Conservation (phyloP, 1,284 basidiomycete species). For the Ceratobasidium sp. region DNA sequence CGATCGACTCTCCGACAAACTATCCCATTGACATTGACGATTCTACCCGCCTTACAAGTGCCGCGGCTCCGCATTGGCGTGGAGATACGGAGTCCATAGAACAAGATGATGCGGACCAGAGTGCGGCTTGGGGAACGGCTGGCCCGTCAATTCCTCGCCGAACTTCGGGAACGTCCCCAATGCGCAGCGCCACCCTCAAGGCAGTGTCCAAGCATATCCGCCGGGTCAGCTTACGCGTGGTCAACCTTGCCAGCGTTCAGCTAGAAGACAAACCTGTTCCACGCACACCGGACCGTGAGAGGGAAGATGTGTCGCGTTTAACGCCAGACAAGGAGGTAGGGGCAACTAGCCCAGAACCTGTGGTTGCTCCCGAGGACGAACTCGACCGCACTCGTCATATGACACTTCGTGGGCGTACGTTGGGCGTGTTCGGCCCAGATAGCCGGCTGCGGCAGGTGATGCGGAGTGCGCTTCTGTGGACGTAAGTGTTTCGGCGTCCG, state of each 20-base stretch:
- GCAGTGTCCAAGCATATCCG: conserved; percentile 69
- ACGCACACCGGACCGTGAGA: conserved; percentile 46
- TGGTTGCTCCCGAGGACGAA: conserved; percentile 18
- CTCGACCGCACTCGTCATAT: conserved; percentile 32
- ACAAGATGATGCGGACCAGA: conserved; percentile 22
- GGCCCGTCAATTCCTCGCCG: conserved; percentile 17
- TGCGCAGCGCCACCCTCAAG: conserved; percentile 44
- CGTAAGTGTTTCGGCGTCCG: conserved; percentile 61
- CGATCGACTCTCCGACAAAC: conserved; percentile 41
- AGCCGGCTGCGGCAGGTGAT: conserved; percentile 71
- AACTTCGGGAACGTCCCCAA: conserved; percentile 22
- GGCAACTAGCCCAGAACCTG: neutral
- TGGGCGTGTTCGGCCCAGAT: conserved; percentile 79
- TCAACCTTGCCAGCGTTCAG: conserved; percentile 72
- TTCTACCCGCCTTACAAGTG: conserved; percentile 41
- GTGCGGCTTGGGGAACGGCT: conserved; percentile 30
- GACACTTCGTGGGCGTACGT: conserved; percentile 80
- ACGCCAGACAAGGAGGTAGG: conserved; percentile 47
- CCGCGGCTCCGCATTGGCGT: conserved; percentile 40
- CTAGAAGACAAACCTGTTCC: conserved; percentile 63
- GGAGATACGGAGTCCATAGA: conserved; percentile 16
- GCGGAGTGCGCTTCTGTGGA: conserved; percentile 74
- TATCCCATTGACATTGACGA: conserved; percentile 41
- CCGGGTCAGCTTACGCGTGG: conserved; percentile 83
- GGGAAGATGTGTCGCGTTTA: conserved; percentile 45